These are phyloP conservation scores for Aurifilum marmelostoma DNA, from an alignment of 2,329 filamentous ascomycete genomes.

Conservation along the genomic window DNA sequence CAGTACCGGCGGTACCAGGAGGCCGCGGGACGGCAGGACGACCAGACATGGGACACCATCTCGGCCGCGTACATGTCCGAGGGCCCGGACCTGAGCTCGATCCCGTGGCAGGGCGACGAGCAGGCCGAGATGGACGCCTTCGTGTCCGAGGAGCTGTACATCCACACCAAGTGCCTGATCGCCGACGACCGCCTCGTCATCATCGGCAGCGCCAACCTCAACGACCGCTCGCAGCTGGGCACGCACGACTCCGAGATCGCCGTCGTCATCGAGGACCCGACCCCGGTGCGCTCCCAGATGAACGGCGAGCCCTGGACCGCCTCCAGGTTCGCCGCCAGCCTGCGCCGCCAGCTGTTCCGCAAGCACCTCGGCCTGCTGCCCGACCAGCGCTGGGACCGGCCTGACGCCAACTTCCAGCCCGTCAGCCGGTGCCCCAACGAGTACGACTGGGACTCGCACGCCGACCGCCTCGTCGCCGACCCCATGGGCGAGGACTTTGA, in stretches of 20 bases:
- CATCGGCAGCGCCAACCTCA: conserved; percentile 87
- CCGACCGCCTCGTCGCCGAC: conserved; percentile 72
- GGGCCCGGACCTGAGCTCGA: conserved; percentile 67
- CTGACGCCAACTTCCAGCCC: conserved; percentile 77
- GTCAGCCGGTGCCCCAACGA: conserved; percentile 71
- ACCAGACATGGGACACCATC: conserved; percentile 73
- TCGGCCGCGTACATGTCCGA: conserved; percentile 82
- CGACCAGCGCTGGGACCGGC: conserved; percentile 68
- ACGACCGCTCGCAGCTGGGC: conserved; percentile 88
- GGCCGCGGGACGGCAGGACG: conserved; percentile 59
- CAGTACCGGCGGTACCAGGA: conserved; percentile 74
- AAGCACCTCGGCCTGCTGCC: conserved; percentile 88
- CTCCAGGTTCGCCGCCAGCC: conserved; percentile 74
- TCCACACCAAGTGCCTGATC: conserved; percentile 90
- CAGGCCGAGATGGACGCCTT: conserved; percentile 83
- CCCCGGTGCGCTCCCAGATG: conserved; percentile 72
- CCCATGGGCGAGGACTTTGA: conserved; percentile 71
- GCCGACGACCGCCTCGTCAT: conserved; percentile 85
- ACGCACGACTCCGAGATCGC: conserved; percentile 90
- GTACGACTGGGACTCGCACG: conserved; percentile 71
- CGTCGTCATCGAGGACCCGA: conserved; percentile 83
- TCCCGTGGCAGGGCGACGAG: conserved; percentile 74
- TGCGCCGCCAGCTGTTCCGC: conserved; percentile 84
- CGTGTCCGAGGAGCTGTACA: conserved; percentile 94
- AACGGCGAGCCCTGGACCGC: conserved; percentile 72